Evolutionary conservation across 441 rosid genomes (phyloP), one percentile per base, ranked within the genome.

Genomic region (Melastoma candidum): DNA sequence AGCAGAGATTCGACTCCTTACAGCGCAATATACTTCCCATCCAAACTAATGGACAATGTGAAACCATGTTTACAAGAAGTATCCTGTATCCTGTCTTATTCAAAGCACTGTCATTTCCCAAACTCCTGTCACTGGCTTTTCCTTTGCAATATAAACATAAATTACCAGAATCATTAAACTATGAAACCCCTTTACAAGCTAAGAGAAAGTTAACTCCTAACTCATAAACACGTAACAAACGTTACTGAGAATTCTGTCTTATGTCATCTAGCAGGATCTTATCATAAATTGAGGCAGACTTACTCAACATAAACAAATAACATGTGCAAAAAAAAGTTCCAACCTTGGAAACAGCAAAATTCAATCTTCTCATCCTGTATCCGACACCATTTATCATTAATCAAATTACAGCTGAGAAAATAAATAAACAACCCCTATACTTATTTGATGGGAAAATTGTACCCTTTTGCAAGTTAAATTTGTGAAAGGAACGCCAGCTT

Each of bases 1-100:
- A 47, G 52, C 12, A 51, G 11, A 48, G 39, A 36, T 58, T 9
- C 12, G 3, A 62, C 54, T 49, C 41, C 99, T 80, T 77, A 93
- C 97, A 73, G 63, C 63, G 94, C 95, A 68, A 88, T 83, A 69
- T 93, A 93, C 77, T 88, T 92, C 29, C 97, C 98, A 66, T 88
- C 95, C 72, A 76, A 67, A 77, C 98, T 92, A 68, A 86, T 75
- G 44, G 95, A 81, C 95, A 92, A 81, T 26, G 74, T 68, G 9
- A 84, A 76, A 49, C 92, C 95, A 48, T 81, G 78, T 69, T 88
- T 92, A 68, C 51, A 53, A 85, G 85, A 61, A 92, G 84, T 67
- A 87, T 84, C 72, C 85, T 92, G 67, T 77, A 74, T 47, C 98
- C 98, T 61, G 88, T 84, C 75, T 84, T 92, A 51, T 79, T 82